These are phyloP conservation scores for Colletotrichum tanaceti DNA, from an alignment of 2,329 filamentous ascomycete genomes.

Conservation along the genomic window DNA sequence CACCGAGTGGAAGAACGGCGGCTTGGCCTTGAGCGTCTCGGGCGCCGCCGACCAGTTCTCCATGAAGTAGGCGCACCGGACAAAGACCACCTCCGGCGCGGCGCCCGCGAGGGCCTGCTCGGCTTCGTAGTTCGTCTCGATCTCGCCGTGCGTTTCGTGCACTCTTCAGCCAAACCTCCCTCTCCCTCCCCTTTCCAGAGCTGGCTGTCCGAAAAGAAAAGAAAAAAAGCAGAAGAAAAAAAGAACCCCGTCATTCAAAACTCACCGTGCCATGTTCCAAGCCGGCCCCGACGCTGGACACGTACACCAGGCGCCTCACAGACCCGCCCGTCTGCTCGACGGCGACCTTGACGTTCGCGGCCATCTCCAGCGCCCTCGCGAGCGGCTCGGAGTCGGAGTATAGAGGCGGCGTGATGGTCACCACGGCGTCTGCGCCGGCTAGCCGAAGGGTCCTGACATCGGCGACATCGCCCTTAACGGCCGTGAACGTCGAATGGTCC, in stretches of 20 bases:
- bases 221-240: too few relatives aligned
- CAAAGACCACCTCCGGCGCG: constrained; percentile 43
- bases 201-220: not conserved
- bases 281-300: constrained; percentile 47
- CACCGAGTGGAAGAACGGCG: constrained; percentile 45
- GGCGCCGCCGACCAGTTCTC: constrained; percentile 42
- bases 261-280: constrained; percentile 48
- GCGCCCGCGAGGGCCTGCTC: constrained; percentile 42
- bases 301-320: constrained; percentile 22
- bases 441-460: constrained; percentile 46
- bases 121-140: constrained; percentile 44
- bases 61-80: constrained; percentile 42
- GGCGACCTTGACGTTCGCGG: constrained; percentile 50
- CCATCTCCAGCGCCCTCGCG: constrained; percentile 49
- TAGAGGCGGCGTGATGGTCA: constrained; percentile 52
- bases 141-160: constrained; percentile 43
- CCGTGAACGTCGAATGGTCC: constrained; percentile 46
- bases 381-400: constrained; percentile 44
- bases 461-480: constrained; percentile 48
- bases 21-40: constrained; percentile 41
- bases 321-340: constrained; percentile 43
- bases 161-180: not conserved
- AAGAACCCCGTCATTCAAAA: not conserved
- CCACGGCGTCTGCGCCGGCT: constrained; percentile 46
- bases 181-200: not conserved